Conservation (phyloP, 2,329 filamentous ascomycete genomes). For the Chaetomium sp. region DNA sequence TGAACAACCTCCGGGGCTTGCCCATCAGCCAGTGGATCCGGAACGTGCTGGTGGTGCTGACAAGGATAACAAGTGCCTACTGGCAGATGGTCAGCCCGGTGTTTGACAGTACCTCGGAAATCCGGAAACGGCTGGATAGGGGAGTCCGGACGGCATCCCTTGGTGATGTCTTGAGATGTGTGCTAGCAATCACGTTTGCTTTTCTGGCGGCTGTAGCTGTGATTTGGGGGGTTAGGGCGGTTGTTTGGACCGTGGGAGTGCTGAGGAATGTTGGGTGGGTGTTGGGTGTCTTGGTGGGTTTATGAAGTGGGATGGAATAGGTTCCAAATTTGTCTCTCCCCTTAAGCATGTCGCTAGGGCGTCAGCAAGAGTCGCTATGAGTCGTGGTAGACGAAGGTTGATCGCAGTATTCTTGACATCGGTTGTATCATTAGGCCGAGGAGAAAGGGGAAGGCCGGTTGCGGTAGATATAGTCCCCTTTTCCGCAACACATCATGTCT, state of each 20-base stretch:
- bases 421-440: too few relatives aligned
- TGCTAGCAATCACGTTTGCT: conserved; percentile 27
- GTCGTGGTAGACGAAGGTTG: too few relatives aligned
- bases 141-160: conserved; percentile 20
- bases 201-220: conserved; percentile 16
- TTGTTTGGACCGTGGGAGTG: conserved; percentile 13
- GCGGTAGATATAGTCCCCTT: too few relatives aligned
- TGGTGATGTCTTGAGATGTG: conserved; percentile 24
- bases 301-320: neutral
- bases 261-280: conserved; percentile 11
- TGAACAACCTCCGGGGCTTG: neutral
- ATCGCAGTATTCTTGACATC: too few relatives aligned
- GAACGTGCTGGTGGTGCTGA: conserved; percentile 11
- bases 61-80: conserved; percentile 23
- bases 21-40: neutral
- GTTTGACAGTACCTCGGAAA: conserved; percentile 33
- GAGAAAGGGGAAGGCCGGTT: too few relatives aligned
- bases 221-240: conserved; percentile 22
- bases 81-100: conserved; percentile 34
- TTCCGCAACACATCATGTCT: too few relatives aligned
- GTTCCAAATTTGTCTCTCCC: too few relatives aligned
- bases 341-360: too few relatives aligned
- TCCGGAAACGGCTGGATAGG: conserved; percentile 26
- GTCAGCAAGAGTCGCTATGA: too few relatives aligned
- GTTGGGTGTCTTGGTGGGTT: conserved; percentile 13